Base-by-base conservation (phyloP, 345 rosid genomes). In the Lumnitzera racemosa region DNA sequence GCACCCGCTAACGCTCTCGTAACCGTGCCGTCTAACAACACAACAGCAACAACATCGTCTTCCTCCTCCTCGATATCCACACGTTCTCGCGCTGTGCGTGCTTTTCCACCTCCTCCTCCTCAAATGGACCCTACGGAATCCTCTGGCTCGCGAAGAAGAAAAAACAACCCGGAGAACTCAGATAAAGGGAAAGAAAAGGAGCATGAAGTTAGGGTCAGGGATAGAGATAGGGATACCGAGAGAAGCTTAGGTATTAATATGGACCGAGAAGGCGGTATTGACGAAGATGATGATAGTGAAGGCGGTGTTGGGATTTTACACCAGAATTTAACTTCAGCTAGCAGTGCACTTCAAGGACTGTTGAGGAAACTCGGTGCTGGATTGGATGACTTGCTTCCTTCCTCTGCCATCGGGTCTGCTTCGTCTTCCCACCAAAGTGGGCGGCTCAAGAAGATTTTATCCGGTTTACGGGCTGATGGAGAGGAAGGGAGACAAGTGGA, bases 401-500 rank as follows among this genome's bases (percentile, higher is more conserved):
- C 96, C 0, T 71, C 92, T 0, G 96, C 78, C 2, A 79, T 86
- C 61, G 92, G 91, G 41, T 90, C 96, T 0, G 96, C 86, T 2
- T 95, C 98, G 0, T 82, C 94, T 0, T 90, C 99, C 2, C 99
- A 95, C 47, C 89, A 84, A 62, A 86, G 74, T 0, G 83, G 99
- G 47, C 79, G 90, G 68, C 69, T 95, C 73, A 95, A 95, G 90
- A 95, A 95, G 85, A 87, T 95, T 24, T 71, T 95, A 13, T 70
- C 98, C 9, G 98, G 99, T 24, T 67, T 95, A 82, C 88, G 99
- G 12, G 83, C 98, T 0, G 91, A 90, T 29, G 99, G 98, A 0
- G 99, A 90, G 77, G 99, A 90, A 76, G 99, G 99, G 24, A 95
- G 74, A 79, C 99, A 95, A 70, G 96, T 95, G 66, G 99, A 95